Evolutionary conservation across 768 basidiomycete species (phyloP).

Genomic region (Naganishia vishniacii): DNA sequence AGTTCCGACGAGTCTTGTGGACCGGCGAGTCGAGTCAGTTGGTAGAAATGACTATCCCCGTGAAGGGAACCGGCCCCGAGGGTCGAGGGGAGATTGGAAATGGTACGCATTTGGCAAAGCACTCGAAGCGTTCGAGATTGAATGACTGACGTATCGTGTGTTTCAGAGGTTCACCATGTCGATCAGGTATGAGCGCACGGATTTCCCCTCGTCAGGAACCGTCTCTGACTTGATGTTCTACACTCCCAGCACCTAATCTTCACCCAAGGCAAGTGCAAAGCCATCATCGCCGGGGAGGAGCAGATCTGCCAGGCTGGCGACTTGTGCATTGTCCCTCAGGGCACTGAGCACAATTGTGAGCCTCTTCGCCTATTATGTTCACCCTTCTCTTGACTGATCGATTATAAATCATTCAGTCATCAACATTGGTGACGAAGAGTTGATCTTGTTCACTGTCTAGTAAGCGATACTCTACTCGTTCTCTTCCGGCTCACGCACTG

Average conservation of each 20-base stretch:
- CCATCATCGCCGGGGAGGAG: conserved; percentile 50
- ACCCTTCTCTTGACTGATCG: not conserved
- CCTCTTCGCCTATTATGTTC: too few species aligned
- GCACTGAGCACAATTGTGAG: conserved; percentile 47
- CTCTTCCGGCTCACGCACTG: not conserved
- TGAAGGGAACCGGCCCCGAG: conserved; percentile 21
- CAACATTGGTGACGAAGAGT: conserved; percentile 47
- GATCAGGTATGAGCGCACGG: conserved; percentile 37
- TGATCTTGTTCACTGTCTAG: conserved; percentile 50
- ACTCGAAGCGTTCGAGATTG: not conserved
- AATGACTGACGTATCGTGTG: not conserved
- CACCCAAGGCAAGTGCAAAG: conserved; percentile 47
- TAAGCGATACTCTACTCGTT: conserved; percentile 11
- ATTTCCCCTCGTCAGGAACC: too few species aligned
- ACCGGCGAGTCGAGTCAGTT: conserved; percentile 48
- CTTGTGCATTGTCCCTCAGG: conserved; percentile 50
- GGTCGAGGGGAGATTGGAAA: conserved; percentile 50
- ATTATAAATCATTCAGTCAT: conserved; percentile 21
- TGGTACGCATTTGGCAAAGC: conserved; percentile 33
- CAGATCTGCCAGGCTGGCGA: conserved; percentile 49
- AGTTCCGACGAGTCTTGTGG: conserved; percentile 49
- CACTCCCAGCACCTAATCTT: conserved; percentile 47
- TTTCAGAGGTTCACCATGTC: conserved; percentile 47
- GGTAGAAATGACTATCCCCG: conserved; percentile 51
- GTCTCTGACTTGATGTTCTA: too few species aligned